Conservation (phyloP, 2,329 filamentous ascomycete genomes). For the Alternaria consortialis region DNA sequence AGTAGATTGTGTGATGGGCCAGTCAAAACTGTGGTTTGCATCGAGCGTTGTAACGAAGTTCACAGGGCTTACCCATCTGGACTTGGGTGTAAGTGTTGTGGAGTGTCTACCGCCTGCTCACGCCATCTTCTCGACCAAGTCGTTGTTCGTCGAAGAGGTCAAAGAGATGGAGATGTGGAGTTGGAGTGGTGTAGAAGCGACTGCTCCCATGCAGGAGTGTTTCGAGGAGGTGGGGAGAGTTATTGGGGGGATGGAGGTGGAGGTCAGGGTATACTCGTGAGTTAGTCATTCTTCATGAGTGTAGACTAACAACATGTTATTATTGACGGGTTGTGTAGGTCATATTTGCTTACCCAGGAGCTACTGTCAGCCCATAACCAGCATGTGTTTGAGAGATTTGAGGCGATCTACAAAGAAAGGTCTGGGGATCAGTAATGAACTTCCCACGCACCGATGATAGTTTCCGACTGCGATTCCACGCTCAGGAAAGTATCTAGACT, state of each 20-base stretch:
- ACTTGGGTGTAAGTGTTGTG: not conserved
- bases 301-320: too few relatives aligned
- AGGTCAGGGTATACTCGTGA: not conserved
- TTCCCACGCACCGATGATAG: too few relatives aligned
- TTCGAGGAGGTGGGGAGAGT: not conserved
- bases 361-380: not conserved
- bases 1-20: not conserved
- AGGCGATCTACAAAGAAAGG: not conserved
- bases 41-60: not conserved
- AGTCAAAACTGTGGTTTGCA: not conserved
- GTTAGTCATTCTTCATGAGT: not conserved
- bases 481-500: not conserved
- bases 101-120: not conserved
- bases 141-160: not conserved
- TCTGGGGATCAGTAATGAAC: too few relatives aligned
- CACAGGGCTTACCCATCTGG: not conserved
- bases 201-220: not conserved
- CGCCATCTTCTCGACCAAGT: not conserved
- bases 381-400: not conserved
- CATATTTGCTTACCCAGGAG: not conserved
- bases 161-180: not conserved
- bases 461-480: too few relatives aligned
- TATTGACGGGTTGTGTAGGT: not conserved
- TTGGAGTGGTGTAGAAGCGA: not conserved
- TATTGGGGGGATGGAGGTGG: not conserved